Evolutionary conservation across 1,284 basidiomycete species (phyloP).

Genomic region (Ganoderma lingzhi): DNA sequence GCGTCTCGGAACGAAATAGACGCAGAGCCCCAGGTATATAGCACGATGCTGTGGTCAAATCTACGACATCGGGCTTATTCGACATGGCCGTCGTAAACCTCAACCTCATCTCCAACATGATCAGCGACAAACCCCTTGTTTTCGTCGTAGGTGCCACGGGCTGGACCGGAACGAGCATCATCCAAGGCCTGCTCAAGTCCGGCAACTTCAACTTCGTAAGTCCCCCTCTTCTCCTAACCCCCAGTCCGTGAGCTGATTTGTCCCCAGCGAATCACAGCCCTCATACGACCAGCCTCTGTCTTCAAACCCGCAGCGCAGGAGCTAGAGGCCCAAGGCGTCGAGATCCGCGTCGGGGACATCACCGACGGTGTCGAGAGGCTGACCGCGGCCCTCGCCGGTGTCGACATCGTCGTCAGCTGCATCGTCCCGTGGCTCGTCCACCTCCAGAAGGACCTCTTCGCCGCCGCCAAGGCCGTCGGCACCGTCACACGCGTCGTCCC

Average conservation of each 20-base stretch:
- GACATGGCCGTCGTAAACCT: not conserved
- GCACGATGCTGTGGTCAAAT: not conserved
- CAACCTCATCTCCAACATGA: not conserved
- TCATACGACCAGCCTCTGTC: constrained; percentile 24
- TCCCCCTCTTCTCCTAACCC: not conserved
- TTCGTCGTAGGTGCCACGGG: constrained; percentile 33
- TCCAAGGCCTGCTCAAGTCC: constrained; percentile 22
- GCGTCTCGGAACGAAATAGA: not conserved
- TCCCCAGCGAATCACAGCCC: constrained; percentile 22
- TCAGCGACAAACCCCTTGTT: constrained; percentile 24
- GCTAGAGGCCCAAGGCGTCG: constrained; percentile 23
- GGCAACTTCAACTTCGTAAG: constrained; percentile 24
- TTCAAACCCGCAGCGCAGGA: constrained; percentile 20
- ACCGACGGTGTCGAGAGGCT: constrained; percentile 23
- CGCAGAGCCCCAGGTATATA: not conserved
- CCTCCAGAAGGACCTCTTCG: constrained; percentile 31
- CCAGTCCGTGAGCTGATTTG: not conserved
- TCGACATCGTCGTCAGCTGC: constrained; percentile 30
- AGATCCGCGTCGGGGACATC: constrained; percentile 32
- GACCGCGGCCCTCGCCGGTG: constrained; percentile 25
- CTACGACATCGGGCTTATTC: not conserved
- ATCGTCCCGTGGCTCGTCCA: constrained; percentile 13
- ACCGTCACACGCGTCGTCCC: constrained; percentile 30
- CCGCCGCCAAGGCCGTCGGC: constrained; percentile 27
- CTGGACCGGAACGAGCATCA: constrained; percentile 26